These are phyloP conservation scores for Trametes villosa DNA, from an alignment of 768 basidiomycete genomes.

Conservation along the genomic window DNA sequence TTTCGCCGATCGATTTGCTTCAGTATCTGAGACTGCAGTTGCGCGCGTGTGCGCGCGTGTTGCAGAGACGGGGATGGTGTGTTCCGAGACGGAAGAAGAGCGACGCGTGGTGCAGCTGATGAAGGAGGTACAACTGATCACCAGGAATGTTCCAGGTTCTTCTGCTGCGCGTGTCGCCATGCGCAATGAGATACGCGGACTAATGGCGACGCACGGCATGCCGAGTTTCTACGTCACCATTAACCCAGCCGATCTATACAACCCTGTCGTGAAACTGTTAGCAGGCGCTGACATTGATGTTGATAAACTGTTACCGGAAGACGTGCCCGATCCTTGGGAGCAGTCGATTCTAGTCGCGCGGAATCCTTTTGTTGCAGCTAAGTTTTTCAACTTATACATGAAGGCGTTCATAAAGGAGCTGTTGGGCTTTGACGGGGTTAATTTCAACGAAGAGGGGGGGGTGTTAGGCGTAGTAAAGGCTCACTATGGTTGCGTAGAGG, in stretches of 20 bases:
- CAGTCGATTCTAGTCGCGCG: slow-evolving; percentile 42
- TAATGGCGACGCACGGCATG: slow-evolving; percentile 41
- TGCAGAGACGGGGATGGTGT: not conserved
- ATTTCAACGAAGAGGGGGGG: slow-evolving; percentile 27
- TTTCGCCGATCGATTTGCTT: not conserved
- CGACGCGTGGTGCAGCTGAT: not conserved
- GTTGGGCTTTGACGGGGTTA: not conserved
- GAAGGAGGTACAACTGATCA: not conserved
- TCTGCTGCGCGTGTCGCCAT: slow-evolving; percentile 30
- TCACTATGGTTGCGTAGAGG: slow-evolving; percentile 42
- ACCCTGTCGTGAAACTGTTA: slow-evolving; percentile 46
- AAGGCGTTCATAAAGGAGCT: slow-evolving; percentile 36
- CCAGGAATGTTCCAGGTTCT: not conserved
- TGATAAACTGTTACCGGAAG: slow-evolving; percentile 32
- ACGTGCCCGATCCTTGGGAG: slow-evolving; percentile 37
- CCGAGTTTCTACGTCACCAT: slow-evolving; percentile 50
- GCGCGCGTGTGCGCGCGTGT: not conserved
- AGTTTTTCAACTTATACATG: slow-evolving; percentile 50
- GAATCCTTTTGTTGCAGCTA: slow-evolving; percentile 44
- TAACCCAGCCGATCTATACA: slow-evolving; percentile 48
- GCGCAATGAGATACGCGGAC: slow-evolving; percentile 43
- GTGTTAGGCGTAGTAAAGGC: slow-evolving; percentile 39
- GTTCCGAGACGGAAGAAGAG: not conserved
- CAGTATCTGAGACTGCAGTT: not conserved
- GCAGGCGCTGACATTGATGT: slow-evolving; percentile 42